These are phyloP conservation scores for Cardiospermum halicacabum DNA, from an alignment of 345 rosid species.

Conservation along the genomic window DNA sequence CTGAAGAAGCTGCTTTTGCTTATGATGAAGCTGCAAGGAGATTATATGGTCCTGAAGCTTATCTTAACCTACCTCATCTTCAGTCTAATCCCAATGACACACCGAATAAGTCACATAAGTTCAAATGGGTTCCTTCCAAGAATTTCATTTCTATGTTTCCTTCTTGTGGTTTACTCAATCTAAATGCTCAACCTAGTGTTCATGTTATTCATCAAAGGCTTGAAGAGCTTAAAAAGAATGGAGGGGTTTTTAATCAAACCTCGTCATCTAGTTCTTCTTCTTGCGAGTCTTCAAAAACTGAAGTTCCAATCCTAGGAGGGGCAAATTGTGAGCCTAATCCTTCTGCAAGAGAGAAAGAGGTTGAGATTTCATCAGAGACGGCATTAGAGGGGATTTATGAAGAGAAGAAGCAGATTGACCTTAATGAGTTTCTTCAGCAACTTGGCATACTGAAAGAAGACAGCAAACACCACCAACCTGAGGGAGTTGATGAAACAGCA, in stretches of 20 bases:
- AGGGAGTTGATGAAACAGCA: conserved; percentile 24
- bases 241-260: conserved; percentile 33
- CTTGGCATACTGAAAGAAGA: conserved; percentile 62
- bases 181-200: conserved; percentile 85
- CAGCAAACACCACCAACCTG: conserved; percentile 17
- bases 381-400: conserved; percentile 13
- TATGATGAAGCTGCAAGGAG: conserved; percentile 78
- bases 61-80: conserved; percentile 88
- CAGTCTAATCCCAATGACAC: conserved; percentile 23
- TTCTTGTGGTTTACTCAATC: conserved; percentile 67
- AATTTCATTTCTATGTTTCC: conserved; percentile 90
- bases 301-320: conserved; percentile 13
- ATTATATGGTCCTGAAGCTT: conserved; percentile 78
- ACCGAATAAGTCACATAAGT: conserved; percentile 27
- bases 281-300: conserved; percentile 26
- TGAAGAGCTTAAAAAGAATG: conserved; percentile 66
- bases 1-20: conserved; percentile 97
- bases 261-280: conserved; percentile 44
- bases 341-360: conserved; percentile 26
- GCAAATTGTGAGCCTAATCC: conserved; percentile 19
- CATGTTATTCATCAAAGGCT: conserved; percentile 85
- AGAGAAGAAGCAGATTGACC: conserved; percentile 84
- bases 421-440: conserved; percentile 90
- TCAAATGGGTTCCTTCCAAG: conserved; percentile 84
- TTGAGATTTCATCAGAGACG: conserved; percentile 27